These are phyloP conservation scores for Piromyces finnis DNA, from an alignment of 192 early-diverging fungal genomes.

Conservation along the genomic window DNA sequence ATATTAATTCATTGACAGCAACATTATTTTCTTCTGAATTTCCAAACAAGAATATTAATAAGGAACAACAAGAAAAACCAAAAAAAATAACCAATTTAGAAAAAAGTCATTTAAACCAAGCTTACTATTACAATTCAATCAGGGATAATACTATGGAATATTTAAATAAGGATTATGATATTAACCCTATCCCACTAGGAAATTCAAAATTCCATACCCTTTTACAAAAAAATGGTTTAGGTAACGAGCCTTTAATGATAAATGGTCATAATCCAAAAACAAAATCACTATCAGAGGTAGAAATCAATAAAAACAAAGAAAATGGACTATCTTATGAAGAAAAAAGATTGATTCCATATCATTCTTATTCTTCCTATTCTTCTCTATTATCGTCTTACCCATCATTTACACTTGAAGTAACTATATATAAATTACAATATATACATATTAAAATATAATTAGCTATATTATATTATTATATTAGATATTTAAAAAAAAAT, in stretches of 20 bases:
- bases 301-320: not conserved
- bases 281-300: not conserved
- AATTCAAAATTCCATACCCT: not conserved
- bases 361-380: not conserved
- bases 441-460: no score
- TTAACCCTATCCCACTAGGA: not conserved
- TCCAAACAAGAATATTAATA: no score
- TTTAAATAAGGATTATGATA: not conserved
- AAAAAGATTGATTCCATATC: not conserved
- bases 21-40: no score
- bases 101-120: not conserved
- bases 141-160: not conserved
- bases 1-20: no score
- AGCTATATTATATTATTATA: no score
- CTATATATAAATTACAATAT: no score
- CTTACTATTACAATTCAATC: not conserved
- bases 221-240: not conserved
- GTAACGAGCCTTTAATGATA: not conserved
- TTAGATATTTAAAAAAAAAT: no score
- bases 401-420: not conserved
- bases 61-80: no score
- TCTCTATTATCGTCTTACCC: not conserved
- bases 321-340: not conserved
- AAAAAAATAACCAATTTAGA: no score
- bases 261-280: not conserved